A percentile compares a stretch with the other conserved stretches of the same genome.
Conservation (phyloP, 2,329 filamentous ascomycete species). For the Cladosporium sp. region DNA sequence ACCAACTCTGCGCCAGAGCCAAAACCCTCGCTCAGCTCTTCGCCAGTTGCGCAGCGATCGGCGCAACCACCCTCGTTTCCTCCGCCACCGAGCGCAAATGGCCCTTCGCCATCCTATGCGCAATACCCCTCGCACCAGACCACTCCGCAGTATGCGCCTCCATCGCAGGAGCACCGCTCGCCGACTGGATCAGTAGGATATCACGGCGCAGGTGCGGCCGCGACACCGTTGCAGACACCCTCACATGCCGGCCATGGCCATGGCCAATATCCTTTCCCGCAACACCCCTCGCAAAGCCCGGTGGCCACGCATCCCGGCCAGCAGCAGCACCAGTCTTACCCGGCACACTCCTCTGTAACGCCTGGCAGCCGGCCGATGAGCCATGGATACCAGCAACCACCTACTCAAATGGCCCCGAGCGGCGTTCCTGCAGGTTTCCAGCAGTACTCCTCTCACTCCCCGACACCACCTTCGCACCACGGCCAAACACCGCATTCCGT, state of each 20-base stretch:
- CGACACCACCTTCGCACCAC: constrained; percentile 30
- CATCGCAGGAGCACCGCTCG: constrained; percentile 20
- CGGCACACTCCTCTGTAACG: constrained; percentile 22
- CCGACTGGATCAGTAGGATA: constrained; percentile 18
- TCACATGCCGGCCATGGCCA: constrained; percentile 16
- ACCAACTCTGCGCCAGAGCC: constrained; percentile 24
- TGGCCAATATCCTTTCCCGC: constrained; percentile 23
- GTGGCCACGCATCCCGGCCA: constrained; percentile 19
- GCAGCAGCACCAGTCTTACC: constrained; percentile 18
- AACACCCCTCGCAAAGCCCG: constrained; percentile 27
- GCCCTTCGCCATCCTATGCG: constrained; percentile 13
- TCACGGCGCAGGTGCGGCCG: constrained; percentile 21
- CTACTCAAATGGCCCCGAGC: background rate
- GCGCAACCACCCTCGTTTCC: constrained; percentile 12
- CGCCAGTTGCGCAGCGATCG: constrained; percentile 16
- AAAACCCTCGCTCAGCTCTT: constrained; percentile 19
- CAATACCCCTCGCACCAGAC: constrained; percentile 11
- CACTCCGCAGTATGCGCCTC: constrained; percentile 17
- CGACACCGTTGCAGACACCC: constrained; percentile 28
- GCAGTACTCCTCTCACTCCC: constrained; percentile 25
- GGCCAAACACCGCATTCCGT: constrained; percentile 29
- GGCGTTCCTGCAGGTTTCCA: constrained; percentile 2
- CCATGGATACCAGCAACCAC: constrained; percentile 21
- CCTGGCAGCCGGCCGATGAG: constrained; percentile 23
- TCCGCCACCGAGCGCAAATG: constrained; percentile 14